Conservation (phyloP, 352 stramenopile genomes). For the Globisporangium irregulare region DNA sequence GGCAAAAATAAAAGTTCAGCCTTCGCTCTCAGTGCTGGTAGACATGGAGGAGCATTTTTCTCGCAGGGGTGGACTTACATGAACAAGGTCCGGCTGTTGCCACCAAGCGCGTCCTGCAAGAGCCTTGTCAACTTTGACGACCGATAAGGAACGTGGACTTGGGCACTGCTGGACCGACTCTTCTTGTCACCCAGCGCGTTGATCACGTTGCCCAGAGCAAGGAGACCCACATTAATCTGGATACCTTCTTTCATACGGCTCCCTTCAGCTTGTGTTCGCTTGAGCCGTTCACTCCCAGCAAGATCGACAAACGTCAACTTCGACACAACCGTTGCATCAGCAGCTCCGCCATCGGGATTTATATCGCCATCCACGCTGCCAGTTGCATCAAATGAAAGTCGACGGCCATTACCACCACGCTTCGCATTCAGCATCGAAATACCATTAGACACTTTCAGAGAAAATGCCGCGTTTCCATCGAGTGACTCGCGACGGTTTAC, state of each 20-base stretch:
- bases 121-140: conserved; percentile 81
- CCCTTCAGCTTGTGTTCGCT: conserved; percentile 81
- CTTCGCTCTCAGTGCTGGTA: neutral
- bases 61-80: conserved; percentile 46
- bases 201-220: conserved; percentile 86
- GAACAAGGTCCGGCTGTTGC: conserved; percentile 88
- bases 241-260: conserved; percentile 89
- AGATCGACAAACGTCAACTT: conserved; percentile 89
- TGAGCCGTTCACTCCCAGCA: conserved; percentile 81
- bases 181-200: conserved; percentile 81
- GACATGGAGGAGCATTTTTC: neutral
- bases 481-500: conserved; percentile 30
- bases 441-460: conserved; percentile 9
- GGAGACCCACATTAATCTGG: conserved; percentile 84
- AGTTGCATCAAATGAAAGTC: conserved; percentile 17
- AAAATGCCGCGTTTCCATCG: conserved; percentile 7
- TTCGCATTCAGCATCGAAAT: conserved; percentile 12
- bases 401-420: conserved; percentile 16
- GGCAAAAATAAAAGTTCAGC: neutral
- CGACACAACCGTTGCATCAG: conserved; percentile 52
- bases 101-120: conserved; percentile 81
- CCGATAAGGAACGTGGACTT: conserved; percentile 75
- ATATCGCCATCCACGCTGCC: conserved; percentile 7
- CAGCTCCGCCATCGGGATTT: conserved; percentile 18
- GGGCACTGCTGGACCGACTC: conserved; percentile 29